Conservation (phyloP, 495 filamentous ascomycete genomes). For the Copromyces sp. region DNA sequence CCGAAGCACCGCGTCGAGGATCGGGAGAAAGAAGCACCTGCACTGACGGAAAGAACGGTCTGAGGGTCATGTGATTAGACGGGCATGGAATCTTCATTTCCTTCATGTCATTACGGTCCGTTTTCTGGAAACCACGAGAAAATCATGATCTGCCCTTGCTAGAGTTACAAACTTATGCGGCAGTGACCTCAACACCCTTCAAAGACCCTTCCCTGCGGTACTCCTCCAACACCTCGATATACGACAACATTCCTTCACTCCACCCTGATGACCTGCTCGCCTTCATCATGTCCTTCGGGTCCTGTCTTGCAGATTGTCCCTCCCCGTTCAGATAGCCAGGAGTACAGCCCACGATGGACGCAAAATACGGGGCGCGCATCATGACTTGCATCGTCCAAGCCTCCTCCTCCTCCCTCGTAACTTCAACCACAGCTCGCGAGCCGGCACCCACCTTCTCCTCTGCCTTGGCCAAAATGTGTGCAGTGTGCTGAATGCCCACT, state of each 20-base stretch:
- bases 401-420: conserved; percentile 32
- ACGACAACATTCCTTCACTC: conserved; percentile 18
- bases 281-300: conserved; percentile 24
- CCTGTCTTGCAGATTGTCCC: conserved; percentile 20
- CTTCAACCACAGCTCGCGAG: conserved; percentile 29
- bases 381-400: conserved; percentile 37
- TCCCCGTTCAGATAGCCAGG: conserved; percentile 47
- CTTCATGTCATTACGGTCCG: neutral
- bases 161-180: neutral
- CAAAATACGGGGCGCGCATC: conserved; percentile 27
- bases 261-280: conserved; percentile 5
- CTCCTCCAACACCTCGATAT: conserved; percentile 15
- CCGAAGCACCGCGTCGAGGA: neutral
- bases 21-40: neutral
- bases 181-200: conserved; percentile 11
- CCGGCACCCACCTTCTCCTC: conserved; percentile 20
- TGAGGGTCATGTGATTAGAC: neutral
- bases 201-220: conserved; percentile 27
- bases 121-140: neutral
- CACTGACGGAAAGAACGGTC: neutral
- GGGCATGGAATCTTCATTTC: neutral
- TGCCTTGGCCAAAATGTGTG: conserved; percentile 37
- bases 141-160: neutral
- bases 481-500: conserved; percentile 27
- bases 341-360: conserved; percentile 38